A percentile compares a stretch with the other conserved stretches of the same genome.
These are phyloP conservation scores for Euphorbia lathyris DNA, from an alignment of 345 rosid genomes.

Conservation along the genomic window DNA sequence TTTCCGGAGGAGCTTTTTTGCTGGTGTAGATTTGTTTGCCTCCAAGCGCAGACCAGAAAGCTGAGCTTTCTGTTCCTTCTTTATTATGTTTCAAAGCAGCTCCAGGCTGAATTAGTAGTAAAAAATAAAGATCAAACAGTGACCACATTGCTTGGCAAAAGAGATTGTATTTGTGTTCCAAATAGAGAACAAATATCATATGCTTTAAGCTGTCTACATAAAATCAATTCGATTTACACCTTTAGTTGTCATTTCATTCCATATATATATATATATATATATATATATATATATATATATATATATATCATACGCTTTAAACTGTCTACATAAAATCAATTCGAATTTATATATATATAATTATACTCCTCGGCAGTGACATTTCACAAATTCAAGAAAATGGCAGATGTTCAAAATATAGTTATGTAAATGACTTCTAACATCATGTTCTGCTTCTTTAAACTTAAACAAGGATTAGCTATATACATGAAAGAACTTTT, in stretches of 20 bases:
- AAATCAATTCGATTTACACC: neutral
- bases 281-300: too few species aligned
- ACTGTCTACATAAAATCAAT: neutral
- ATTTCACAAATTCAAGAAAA: neutral
- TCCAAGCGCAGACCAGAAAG: constrained; percentile 97
- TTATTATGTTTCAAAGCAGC: constrained; percentile 77
- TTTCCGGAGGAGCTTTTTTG: constrained; percentile 60
- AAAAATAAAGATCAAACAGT: constrained; percentile 19
- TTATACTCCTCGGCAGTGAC: neutral
- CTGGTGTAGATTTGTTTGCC: constrained; percentile 90
- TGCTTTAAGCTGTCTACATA: neutral
- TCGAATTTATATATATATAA: neutral
- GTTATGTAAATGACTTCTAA: neutral
- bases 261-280: too few species aligned
- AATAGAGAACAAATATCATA: neutral
- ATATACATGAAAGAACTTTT: neutral
- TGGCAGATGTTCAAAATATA: neutral
- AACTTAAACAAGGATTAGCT: neutral
- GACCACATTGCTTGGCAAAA: constrained; percentile 22
- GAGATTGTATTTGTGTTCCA: neutral
- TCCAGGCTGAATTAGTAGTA: constrained; percentile 68
- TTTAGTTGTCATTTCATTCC: neutral
- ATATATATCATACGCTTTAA: neutral
- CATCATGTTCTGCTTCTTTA: neutral
- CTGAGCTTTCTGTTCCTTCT: constrained; percentile 95